Evolutionary conservation across 2,329 filamentous ascomycete genomes (phyloP).

Genomic region (Cryphonectria radicalis): DNA sequence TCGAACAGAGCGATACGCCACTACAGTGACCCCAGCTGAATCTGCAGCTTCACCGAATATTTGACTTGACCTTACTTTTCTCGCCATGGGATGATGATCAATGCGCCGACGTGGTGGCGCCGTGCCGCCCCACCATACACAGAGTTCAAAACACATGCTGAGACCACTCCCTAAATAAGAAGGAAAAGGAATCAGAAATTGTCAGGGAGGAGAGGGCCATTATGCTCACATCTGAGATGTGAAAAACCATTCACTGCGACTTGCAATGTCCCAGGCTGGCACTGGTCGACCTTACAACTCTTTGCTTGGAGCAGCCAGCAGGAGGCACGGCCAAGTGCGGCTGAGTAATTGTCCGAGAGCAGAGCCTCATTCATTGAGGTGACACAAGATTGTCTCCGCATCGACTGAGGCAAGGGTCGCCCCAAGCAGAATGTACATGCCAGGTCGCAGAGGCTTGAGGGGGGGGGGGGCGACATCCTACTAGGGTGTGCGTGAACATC

Average conservation of each 20-base stretch:
- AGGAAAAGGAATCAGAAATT: neutral
- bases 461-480: neutral
- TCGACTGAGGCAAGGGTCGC: neutral
- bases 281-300: neutral
- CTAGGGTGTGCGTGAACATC: conserved; percentile 11
- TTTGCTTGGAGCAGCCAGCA: no score
- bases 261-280: neutral
- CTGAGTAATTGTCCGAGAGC: conserved; percentile 3
- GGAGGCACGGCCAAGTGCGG: neutral
- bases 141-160: neutral
- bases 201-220: neutral
- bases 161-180: neutral
- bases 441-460: neutral
- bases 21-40: neutral
- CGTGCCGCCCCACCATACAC: neutral
- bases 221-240: neutral
- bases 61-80: conserved; percentile 3
- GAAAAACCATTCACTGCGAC: neutral
- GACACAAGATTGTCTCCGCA: neutral
- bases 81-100: neutral
- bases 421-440: neutral
- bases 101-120: neutral
- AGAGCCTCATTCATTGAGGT: conserved; percentile 3
- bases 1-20: neutral
- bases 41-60: conserved; percentile 7